Conservation (phyloP, 2,329 filamentous ascomycete species). For the Graphilbum ipis-grandicollis region DNA sequence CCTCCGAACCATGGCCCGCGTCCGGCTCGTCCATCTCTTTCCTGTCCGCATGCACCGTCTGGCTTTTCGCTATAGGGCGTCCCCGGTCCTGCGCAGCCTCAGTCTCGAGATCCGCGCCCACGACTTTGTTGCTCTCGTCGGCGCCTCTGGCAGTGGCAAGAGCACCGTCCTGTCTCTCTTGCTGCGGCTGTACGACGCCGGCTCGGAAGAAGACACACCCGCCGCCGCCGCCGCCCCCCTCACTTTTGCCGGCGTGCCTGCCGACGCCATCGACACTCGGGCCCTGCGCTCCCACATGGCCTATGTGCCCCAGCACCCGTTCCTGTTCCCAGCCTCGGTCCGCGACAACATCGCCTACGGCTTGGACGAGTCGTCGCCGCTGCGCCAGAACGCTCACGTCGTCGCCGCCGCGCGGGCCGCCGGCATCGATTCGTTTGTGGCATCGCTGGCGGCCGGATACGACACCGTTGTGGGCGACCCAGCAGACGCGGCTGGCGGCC, state of each 20-base stretch:
- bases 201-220: not conserved
- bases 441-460: conserved; percentile 53
- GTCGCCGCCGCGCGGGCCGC: conserved; percentile 35
- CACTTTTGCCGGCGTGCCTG: conserved; percentile 39
- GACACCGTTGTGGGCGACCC: conserved; percentile 46
- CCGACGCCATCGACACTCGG: conserved; percentile 39
- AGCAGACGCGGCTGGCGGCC: conserved; percentile 19
- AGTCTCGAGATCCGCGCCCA: conserved; percentile 45
- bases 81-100: conserved; percentile 42
- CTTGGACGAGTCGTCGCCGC: conserved; percentile 34
- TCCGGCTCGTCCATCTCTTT: conserved; percentile 17
- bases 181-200: conserved; percentile 44
- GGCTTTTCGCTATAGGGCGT: conserved; percentile 49
- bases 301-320: conserved; percentile 53
- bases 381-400: conserved; percentile 27
- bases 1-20: conserved; percentile 19
- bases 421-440: conserved; percentile 62
- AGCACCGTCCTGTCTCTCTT: conserved; percentile 66
- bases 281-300: conserved; percentile 44
- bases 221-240: conserved; percentile 18
- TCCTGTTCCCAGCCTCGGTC: conserved; percentile 63
- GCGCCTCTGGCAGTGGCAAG: conserved; percentile 78
- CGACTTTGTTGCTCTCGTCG: conserved; percentile 61
- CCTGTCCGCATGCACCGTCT: conserved; percentile 38
- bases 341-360: conserved; percentile 74